A percentile compares a stretch with the other conserved stretches of the same genome.
Evolutionary conservation across 495 filamentous ascomycete species (phyloP).

Genomic region (Parmelia sp.): DNA sequence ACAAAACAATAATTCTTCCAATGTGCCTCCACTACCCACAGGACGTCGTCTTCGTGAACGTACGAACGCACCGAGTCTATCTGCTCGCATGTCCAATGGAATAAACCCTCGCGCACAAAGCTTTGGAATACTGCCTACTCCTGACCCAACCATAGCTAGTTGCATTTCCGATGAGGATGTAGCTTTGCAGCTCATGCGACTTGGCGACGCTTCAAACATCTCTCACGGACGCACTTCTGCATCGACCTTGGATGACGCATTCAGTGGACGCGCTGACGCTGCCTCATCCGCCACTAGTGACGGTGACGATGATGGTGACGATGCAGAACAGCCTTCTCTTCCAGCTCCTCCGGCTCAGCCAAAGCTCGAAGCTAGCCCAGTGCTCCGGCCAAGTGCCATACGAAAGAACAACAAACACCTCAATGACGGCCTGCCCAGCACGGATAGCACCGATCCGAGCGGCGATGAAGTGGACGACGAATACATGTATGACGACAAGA

Average conservation of each 20-base stretch:
- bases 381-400: constrained; percentile 44
- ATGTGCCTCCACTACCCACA: constrained; percentile 50
- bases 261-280: constrained; percentile 79
- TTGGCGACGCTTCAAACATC: constrained; percentile 86
- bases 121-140: constrained; percentile 73
- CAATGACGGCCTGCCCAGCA: constrained; percentile 58
- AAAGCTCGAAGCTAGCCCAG: constrained; percentile 34
- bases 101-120: constrained; percentile 38
- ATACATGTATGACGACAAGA: constrained; percentile 52
- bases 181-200: constrained; percentile 87
- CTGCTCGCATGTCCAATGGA: constrained; percentile 33
- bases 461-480: constrained; percentile 51
- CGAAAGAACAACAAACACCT: constrained; percentile 51
- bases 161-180: constrained; percentile 97
- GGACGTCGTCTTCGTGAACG: constrained; percentile 63
- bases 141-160: constrained; percentile 88
- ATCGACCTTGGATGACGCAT: constrained; percentile 87
- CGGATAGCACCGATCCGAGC: constrained; percentile 67
- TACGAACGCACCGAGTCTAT: constrained; percentile 28
- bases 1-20: constrained; percentile 40
- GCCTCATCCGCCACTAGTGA: constrained; percentile 79
- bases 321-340: constrained; percentile 56
- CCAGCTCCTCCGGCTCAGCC: constrained; percentile 57
- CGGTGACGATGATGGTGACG: constrained; percentile 69
- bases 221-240: constrained; percentile 85